These are phyloP conservation scores for Litsea cubeba DNA, from an alignment of 164 flowering plant genomes.

Conservation along the genomic window DNA sequence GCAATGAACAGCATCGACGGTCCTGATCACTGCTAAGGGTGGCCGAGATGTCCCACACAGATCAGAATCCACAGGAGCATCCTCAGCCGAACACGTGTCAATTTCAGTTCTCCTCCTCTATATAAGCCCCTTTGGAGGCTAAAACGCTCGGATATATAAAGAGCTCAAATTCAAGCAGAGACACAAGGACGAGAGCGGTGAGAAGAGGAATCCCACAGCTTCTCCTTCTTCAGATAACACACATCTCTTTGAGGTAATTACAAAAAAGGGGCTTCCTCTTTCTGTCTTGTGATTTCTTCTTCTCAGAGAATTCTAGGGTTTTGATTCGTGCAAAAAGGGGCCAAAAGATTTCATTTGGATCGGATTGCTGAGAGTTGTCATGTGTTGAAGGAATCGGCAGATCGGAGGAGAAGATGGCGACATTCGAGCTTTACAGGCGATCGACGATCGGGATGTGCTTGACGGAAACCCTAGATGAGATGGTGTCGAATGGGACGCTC, in stretches of 20 bases:
- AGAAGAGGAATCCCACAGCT: neutral
- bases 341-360: neutral
- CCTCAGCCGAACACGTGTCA: too few species aligned
- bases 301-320: neutral
- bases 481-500: slow-evolving; percentile 78
- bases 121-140: slow-evolving; percentile 1
- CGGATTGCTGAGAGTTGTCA: neutral
- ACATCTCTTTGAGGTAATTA: neutral
- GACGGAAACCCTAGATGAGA: slow-evolving; percentile 93
- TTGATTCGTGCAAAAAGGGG: neutral
- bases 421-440: slow-evolving; percentile 84
- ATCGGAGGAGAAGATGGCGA: slow-evolving; percentile 50
- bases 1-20: too few species aligned
- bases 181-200: neutral
- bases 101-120: neutral
- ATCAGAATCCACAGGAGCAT: too few species aligned
- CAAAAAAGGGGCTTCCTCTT: neutral
- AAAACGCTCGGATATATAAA: neutral
- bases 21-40: too few species aligned
- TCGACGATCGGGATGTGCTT: slow-evolving; percentile 97
- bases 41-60: too few species aligned
- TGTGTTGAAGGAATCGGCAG: neutral
- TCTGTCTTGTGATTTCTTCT: neutral
- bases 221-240: neutral
- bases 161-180: slow-evolving; percentile 7